These are phyloP conservation scores for Setaria viridis DNA, from an alignment of 202 grass and related monocot genomes.

Conservation along the genomic window DNA sequence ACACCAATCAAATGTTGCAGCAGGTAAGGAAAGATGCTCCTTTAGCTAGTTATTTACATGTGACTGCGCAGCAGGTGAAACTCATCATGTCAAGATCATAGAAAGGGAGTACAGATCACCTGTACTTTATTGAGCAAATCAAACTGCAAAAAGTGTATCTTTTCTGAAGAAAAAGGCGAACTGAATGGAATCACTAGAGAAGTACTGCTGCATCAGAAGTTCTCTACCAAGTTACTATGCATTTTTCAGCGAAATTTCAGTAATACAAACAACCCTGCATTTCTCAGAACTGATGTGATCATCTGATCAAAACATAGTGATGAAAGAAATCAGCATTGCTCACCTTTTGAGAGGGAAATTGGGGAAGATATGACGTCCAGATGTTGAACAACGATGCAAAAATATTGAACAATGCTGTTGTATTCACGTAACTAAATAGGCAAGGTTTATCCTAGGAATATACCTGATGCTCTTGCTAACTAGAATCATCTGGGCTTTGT, in stretches of 20 bases:
- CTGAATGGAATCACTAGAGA: not conserved
- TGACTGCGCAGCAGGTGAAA: not conserved
- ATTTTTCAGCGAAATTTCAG: not conserved
- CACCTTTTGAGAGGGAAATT: conserved; percentile 20
- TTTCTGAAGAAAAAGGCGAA: not conserved
- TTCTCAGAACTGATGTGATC: not conserved
- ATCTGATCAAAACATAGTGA: not conserved
- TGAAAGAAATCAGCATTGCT: not conserved
- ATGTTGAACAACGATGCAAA: not conserved
- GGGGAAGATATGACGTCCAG: not conserved
- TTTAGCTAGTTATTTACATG: not conserved
- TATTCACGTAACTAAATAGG: not conserved
- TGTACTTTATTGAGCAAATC: conserved; percentile 21
- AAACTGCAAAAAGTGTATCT: not conserved
- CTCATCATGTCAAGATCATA: conserved; percentile 8
- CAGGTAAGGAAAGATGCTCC: conserved; percentile 8
- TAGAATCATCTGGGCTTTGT: not conserved
- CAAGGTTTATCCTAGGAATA: conserved; percentile 49
- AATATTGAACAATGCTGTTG: not conserved
- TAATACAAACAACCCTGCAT: not conserved
- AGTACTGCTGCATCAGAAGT: not conserved
- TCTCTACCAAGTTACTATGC: not conserved
- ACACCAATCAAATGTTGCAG: conserved; percentile 22
- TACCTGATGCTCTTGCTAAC: conserved; percentile 18
- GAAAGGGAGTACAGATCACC: not conserved